These are phyloP conservation scores for Pogostemon cablin DNA, from an alignment of 257 asterid species.

Conservation along the genomic window DNA sequence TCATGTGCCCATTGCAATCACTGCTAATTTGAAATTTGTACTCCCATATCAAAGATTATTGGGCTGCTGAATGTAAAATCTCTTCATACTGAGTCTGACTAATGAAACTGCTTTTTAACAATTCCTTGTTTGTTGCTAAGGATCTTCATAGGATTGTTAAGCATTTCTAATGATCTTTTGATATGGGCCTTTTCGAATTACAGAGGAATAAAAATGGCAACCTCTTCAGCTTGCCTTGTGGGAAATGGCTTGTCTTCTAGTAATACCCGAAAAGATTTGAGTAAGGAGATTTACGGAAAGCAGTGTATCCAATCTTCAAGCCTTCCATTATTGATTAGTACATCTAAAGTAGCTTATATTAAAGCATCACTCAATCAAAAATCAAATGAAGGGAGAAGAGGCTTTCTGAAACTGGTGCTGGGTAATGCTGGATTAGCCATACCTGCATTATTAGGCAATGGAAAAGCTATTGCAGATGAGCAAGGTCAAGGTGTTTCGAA, in stretches of 20 bases:
- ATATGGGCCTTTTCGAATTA: conserved; percentile 20
- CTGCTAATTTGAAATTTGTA: neutral
- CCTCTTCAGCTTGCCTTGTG: conserved; percentile 67
- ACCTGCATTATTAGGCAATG: conserved; percentile 59
- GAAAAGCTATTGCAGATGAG: conserved; percentile 85
- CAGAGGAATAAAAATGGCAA: conserved; percentile 60
- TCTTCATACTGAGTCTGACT: neutral
- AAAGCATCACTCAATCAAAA: conserved; percentile 54
- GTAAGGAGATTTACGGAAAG: conserved; percentile 62
- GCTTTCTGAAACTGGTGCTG: conserved; percentile 66
- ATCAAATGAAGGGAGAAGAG: conserved; percentile 60
- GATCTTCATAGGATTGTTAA: conserved; percentile 3
- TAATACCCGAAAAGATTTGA: conserved; percentile 41
- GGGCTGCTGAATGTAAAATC: neutral
- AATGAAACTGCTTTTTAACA: neutral
- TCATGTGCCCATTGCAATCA: too few relatives aligned
- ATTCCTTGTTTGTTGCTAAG: neutral
- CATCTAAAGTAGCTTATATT: conserved; percentile 45
- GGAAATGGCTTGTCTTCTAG: conserved; percentile 57
- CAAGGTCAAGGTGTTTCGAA: conserved; percentile 81
- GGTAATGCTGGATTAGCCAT: conserved; percentile 67
- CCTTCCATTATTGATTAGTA: conserved; percentile 43
- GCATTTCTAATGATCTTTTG: neutral
- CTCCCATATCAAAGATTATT: neutral
- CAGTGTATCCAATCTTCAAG: conserved; percentile 47